A percentile compares a stretch with the other conserved stretches of the same genome.
These are phyloP conservation scores for Cutaneotrichosporon curvatum DNA, from an alignment of 1,284 basidiomycete species.

Conservation along the genomic window DNA sequence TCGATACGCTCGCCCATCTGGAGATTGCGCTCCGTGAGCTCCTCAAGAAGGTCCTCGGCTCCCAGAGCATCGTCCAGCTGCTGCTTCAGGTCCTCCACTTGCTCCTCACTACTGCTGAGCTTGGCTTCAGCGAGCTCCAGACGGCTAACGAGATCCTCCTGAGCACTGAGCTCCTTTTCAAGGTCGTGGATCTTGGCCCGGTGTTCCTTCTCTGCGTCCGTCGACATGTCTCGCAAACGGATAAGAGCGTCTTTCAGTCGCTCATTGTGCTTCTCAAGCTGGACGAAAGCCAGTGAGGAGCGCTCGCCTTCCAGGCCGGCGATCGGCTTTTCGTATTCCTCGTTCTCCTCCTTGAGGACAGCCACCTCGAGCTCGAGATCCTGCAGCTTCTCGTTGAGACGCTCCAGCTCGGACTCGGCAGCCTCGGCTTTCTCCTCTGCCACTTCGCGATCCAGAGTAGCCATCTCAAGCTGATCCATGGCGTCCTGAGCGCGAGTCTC, in stretches of 20 bases:
- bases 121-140: constrained; percentile 72
- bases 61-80: constrained; percentile 93
- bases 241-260: constrained; percentile 88
- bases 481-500: constrained; percentile 61
- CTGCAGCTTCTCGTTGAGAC: constrained; percentile 68
- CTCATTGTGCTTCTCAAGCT: constrained; percentile 94
- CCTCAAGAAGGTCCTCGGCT: constrained; percentile 92
- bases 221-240: constrained; percentile 77
- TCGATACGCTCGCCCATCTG: constrained; percentile 88
- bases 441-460: constrained; percentile 91
- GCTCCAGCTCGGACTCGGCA: constrained; percentile 68
- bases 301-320: constrained; percentile 50
- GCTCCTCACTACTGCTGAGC: constrained; percentile 74
- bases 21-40: constrained; percentile 89
- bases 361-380: constrained; percentile 77
- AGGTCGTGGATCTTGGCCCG: constrained; percentile 74
- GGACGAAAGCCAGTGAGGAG: constrained; percentile 72
- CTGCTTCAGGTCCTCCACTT: constrained; percentile 86
- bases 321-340: constrained; percentile 46
- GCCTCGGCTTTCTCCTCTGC: constrained; percentile 88
- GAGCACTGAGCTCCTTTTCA: constrained; percentile 67
- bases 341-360: constrained; percentile 59
- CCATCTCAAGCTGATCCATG: constrained; percentile 87
- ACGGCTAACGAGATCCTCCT: constrained; percentile 50
- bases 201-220: constrained; percentile 80